Evolutionary conservation across 805 yeast genomes (phyloP).

Genomic region (Saccharomycopsis fermentans): DNA sequence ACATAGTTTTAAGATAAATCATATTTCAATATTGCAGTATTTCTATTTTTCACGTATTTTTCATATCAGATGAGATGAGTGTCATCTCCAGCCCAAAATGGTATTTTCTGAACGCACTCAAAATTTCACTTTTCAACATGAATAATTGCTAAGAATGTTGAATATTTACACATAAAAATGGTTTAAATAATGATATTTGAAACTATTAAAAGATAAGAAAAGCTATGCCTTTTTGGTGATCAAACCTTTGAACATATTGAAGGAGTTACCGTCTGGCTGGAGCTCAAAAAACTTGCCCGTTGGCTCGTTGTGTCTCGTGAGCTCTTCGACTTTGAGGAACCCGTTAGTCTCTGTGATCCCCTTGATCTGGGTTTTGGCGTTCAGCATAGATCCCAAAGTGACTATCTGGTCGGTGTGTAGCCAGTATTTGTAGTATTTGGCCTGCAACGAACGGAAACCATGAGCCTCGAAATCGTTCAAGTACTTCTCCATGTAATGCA

Average conservation of each 20-base stretch:
- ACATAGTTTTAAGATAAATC: no score
- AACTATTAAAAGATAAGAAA: no score
- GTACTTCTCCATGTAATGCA: slow-evolving; percentile 57
- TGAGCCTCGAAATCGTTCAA: slow-evolving; percentile 43
- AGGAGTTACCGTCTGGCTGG: slow-evolving; percentile 97
- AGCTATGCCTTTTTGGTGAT: slow-evolving; percentile 29
- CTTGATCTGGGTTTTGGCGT: slow-evolving; percentile 40
- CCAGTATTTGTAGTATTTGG: slow-evolving; percentile 76
- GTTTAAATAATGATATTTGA: no score
- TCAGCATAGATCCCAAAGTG: slow-evolving; percentile 41
- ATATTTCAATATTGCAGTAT: no score
- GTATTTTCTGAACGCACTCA: no score
- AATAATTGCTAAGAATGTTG: no score
- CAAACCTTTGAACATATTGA: slow-evolving; percentile 87
- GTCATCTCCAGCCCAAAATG: no score
- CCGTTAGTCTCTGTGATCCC: slow-evolving; percentile 89
- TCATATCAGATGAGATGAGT: no score
- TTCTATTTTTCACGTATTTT: neutral
- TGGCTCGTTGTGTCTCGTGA: slow-evolving; percentile 33
- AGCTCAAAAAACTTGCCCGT: slow-evolving; percentile 55
- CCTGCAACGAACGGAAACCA: slow-evolving; percentile 62
- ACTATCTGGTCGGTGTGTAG: slow-evolving; percentile 71
- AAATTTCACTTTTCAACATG: no score
- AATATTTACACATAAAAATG: no score
- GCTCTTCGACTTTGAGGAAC: slow-evolving; percentile 63